Evolutionary conservation across 2,329 filamentous ascomycete species (phyloP).

Genomic region (Magnaporthales sp.): DNA sequence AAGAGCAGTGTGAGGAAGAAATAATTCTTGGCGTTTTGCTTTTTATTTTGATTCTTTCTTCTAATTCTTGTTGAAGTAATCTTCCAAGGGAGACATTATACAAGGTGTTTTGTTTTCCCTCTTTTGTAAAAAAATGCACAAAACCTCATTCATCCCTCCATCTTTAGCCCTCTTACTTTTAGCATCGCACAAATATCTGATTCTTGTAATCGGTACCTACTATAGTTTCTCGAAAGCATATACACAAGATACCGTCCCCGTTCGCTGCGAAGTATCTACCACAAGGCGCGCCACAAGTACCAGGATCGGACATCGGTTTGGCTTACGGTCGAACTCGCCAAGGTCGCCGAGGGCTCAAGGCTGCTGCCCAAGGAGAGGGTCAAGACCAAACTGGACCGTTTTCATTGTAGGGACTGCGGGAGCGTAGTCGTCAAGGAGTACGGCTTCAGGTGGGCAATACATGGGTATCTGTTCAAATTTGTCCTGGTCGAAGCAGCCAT

Average conservation of each 20-base stretch:
- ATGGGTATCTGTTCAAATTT: neutral
- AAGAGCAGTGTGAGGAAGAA: conserved; percentile 1
- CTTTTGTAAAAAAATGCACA: neutral
- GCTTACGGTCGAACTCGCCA: neutral
- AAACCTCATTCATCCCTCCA: neutral
- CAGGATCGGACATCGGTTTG: neutral
- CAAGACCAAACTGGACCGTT: neutral
- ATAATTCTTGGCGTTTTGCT: neutral
- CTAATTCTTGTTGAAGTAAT: neutral
- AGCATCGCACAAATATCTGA: neutral
- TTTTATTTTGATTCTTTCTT: neutral
- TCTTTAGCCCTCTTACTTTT: neutral
- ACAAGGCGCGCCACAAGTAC: neutral
- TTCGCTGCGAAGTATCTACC: neutral
- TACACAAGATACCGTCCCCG: neutral
- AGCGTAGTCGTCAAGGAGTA: neutral
- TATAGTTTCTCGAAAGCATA: conserved; percentile 1
- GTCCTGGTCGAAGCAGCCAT: neutral
- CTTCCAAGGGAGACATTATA: neutral
- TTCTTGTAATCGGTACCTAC: neutral
- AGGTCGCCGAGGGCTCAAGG: neutral
- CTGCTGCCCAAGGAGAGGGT: neutral
- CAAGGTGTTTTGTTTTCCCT: neutral
- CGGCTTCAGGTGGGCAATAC: neutral
- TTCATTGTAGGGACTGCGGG: neutral